Percentiles rank a stretch among this genome's conserved stretches.
These are phyloP conservation scores for Agrostemma githago DNA, from an alignment of 148 eudicot genomes.

Conservation along the genomic window DNA sequence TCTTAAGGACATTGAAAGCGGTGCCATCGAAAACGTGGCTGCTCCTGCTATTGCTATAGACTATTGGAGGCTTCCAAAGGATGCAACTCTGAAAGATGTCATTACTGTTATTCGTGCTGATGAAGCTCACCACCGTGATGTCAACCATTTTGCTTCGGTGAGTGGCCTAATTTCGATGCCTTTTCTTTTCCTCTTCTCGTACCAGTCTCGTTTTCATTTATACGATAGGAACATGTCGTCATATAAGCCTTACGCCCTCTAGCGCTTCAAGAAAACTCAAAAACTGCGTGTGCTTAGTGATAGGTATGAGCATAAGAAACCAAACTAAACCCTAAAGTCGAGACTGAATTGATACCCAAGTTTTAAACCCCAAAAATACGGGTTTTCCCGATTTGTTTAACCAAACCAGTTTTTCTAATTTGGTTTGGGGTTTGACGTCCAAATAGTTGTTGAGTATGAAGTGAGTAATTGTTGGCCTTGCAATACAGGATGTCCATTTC, in stretches of 20 bases:
- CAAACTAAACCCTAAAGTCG: no score
- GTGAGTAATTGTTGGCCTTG: constrained; percentile 8
- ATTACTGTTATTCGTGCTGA: constrained; percentile 90
- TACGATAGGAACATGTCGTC: background rate
- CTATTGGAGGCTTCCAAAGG: constrained; percentile 84
- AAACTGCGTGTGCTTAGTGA: background rate
- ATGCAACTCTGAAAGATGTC: constrained; percentile 79
- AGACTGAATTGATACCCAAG: no score
- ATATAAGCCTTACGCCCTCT: background rate
- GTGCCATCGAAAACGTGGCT: constrained; percentile 66
- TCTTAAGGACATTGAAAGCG: constrained; percentile 70
- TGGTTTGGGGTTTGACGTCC: background rate
- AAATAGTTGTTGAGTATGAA: background rate
- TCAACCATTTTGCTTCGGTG: constrained; percentile 94
- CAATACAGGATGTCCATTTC: constrained; percentile 66
- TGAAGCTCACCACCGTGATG: constrained; percentile 98
- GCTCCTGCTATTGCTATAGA: constrained; percentile 94
- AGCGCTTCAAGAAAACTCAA: background rate
- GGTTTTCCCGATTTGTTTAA: no score
- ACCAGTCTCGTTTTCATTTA: background rate
- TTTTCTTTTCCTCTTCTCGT: background rate
- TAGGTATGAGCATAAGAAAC: no score
- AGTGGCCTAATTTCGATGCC: constrained; percentile 26
- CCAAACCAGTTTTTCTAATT: no score
- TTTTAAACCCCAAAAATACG: no score